Percentiles rank a stretch among this genome's conserved stretches.
Evolutionary conservation across 345 rosid genomes (phyloP).

Genomic region (Boechera stricta): DNA sequence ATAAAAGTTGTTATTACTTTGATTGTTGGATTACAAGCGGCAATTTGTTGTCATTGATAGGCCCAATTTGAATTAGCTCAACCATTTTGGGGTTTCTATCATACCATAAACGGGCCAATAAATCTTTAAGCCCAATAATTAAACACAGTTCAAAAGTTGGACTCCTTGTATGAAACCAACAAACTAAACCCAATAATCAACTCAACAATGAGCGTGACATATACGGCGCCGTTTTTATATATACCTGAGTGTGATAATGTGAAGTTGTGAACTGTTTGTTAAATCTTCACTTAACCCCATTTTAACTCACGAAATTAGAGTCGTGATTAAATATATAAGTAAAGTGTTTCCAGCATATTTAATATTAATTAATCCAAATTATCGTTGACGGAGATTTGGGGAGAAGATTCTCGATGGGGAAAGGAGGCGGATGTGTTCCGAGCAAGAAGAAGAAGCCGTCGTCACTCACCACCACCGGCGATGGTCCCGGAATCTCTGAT

Average conservation of each 20-base stretch:
- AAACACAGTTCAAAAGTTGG: neutral
- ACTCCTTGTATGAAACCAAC: neutral
- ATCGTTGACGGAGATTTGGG: slow-evolving; percentile 31
- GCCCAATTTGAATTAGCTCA: slow-evolving; percentile 1
- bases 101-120: neutral
- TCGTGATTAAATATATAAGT: neutral
- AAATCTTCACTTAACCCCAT: slow-evolving; percentile 30
- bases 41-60: neutral
- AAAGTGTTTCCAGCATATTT: slow-evolving; percentile 9
- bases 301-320: neutral
- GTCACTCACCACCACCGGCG: slow-evolving; percentile 37
- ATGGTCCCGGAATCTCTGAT: slow-evolving; percentile 32
- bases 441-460: slow-evolving; percentile 78
- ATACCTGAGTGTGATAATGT: neutral
- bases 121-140: neutral
- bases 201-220: neutral
- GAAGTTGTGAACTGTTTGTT: slow-evolving; percentile 9
- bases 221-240: slow-evolving; percentile 30
- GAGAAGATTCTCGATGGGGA: slow-evolving; percentile 62
- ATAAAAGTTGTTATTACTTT: no score
- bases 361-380: neutral
- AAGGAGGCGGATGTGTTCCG: slow-evolving; percentile 96
- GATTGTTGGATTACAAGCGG: neutral
- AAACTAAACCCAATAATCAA: neutral
- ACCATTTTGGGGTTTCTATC: neutral